A percentile compares a stretch with the other conserved stretches of the same genome.
These are phyloP conservation scores for Lithocarpus polystachyus DNA, from an alignment of 306 rosid genomes.

Conservation along the genomic window DNA sequence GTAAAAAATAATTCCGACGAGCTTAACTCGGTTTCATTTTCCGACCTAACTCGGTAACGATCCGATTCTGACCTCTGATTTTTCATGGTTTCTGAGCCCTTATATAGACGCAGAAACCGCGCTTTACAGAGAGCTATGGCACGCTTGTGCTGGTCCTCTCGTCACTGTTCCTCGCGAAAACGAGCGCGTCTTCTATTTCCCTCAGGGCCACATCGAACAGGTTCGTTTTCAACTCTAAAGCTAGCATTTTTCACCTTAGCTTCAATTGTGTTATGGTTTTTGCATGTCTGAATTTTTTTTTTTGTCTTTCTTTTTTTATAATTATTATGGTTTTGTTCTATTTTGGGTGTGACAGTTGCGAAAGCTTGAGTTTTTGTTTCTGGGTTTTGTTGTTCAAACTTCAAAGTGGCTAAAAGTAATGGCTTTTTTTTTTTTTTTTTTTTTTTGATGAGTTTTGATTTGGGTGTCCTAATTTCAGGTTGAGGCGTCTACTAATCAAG, in stretches of 20 bases:
- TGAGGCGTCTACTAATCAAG: slow-evolving; percentile 95
- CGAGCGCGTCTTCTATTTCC: slow-evolving; percentile 87
- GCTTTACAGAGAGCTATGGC: slow-evolving; percentile 90
- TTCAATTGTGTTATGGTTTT: neutral
- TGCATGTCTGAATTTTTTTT: neutral
- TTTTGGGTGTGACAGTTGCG: neutral
- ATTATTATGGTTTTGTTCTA: neutral
- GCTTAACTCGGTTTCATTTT: neutral
- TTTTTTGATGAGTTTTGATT: neutral
- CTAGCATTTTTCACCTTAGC: neutral
- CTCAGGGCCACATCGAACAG: slow-evolving; percentile 99
- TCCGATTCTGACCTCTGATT: neutral
- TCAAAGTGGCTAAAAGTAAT: neutral
- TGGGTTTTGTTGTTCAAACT: neutral
- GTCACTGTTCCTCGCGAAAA: slow-evolving; percentile 81
- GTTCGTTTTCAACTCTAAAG: slow-evolving; percentile 25
- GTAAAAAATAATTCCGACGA: slow-evolving; percentile 23
- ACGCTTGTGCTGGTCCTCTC: slow-evolving; percentile 97
- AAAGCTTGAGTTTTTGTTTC: too few species aligned
- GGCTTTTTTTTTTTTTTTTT: neutral
- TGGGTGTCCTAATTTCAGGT: slow-evolving; percentile 47
- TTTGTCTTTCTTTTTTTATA: neutral
- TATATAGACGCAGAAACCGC: slow-evolving; percentile 67
- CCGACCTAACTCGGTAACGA: neutral
- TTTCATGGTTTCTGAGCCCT: neutral